Evolutionary conservation across 2,329 filamentous ascomycete species (phyloP).

Genomic region (Coniochaeta ligniaria): DNA sequence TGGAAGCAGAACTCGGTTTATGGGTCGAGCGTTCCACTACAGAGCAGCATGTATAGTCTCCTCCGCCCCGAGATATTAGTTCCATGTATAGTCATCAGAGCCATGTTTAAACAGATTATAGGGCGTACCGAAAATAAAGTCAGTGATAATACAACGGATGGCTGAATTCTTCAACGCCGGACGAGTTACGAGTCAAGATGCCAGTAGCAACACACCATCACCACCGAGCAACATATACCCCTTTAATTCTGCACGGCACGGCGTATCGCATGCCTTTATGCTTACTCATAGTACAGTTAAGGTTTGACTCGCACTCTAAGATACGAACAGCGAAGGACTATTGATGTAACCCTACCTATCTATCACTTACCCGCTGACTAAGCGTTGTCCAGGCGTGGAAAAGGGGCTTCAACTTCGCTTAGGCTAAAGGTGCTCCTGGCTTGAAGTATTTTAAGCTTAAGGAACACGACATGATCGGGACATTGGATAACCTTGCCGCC

Average conservation of each 20-base stretch:
- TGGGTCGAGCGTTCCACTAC: too few relatives aligned
- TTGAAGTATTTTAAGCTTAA: not conserved
- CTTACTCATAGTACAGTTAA: not conserved
- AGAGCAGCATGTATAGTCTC: too few relatives aligned
- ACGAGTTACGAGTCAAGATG: too few relatives aligned
- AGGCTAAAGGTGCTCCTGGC: not conserved
- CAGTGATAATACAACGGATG: too few relatives aligned
- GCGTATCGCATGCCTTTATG: not conserved
- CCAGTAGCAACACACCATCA: not conserved
- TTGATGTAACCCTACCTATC: not conserved
- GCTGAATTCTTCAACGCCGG: too few relatives aligned
- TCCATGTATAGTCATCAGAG: too few relatives aligned
- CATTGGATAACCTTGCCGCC: not conserved
- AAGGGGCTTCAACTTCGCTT: not conserved
- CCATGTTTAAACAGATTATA: too few relatives aligned
- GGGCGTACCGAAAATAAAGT: too few relatives aligned
- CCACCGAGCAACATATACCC: not conserved
- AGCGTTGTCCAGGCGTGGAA: not conserved
- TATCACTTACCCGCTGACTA: not conserved
- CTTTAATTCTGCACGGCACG: not conserved
- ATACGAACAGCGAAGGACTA: not conserved
- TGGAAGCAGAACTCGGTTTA: too few relatives aligned
- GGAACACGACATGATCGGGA: not conserved
- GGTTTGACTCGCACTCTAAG: not conserved
- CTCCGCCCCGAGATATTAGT: too few relatives aligned